These are phyloP conservation scores for Holtermannia corniformis DNA, from an alignment of 768 basidiomycete species.

Conservation along the genomic window DNA sequence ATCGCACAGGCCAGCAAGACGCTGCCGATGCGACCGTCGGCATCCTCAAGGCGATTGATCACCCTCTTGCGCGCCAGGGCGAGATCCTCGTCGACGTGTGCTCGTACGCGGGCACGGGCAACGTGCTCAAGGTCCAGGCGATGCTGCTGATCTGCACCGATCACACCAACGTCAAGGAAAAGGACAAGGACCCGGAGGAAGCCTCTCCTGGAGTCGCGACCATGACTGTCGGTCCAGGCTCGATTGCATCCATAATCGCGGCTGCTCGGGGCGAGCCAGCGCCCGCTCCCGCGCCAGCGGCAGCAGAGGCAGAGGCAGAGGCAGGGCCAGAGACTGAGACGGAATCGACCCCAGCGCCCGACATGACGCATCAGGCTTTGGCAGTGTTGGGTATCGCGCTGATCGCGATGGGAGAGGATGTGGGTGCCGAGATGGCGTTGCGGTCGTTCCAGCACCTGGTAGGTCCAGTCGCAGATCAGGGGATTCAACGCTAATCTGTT, in stretches of 20 bases:
- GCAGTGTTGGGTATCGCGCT: constrained; percentile 88
- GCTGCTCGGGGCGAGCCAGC: no score
- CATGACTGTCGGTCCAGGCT: not conserved
- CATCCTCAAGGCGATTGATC: constrained; percentile 84
- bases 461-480: constrained; percentile 38
- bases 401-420: constrained; percentile 96
- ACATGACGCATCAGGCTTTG: constrained; percentile 68
- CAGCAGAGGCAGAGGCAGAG: constrained; percentile 28
- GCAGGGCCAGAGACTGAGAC: constrained; percentile 37
- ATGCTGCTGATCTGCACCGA: constrained; percentile 92
- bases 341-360: constrained; percentile 47
- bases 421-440: constrained; percentile 95
- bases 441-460: constrained; percentile 96
- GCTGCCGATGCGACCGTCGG: constrained; percentile 87
- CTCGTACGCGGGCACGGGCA: constrained; percentile 88
- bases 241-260: not conserved
- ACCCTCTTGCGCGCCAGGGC: constrained; percentile 81
- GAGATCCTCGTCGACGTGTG: constrained; percentile 88
- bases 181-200: constrained; percentile 1
- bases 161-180: constrained; percentile 53
- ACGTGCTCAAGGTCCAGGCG: constrained; percentile 82
- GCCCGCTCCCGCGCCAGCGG: not conserved
- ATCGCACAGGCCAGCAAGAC: constrained; percentile 68
- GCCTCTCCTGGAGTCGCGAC: not conserved
- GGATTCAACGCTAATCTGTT: constrained; percentile 14